Base-by-base conservation (phyloP, 192 early-diverging fungal species). In the Umbelopsis sp. region DNA sequence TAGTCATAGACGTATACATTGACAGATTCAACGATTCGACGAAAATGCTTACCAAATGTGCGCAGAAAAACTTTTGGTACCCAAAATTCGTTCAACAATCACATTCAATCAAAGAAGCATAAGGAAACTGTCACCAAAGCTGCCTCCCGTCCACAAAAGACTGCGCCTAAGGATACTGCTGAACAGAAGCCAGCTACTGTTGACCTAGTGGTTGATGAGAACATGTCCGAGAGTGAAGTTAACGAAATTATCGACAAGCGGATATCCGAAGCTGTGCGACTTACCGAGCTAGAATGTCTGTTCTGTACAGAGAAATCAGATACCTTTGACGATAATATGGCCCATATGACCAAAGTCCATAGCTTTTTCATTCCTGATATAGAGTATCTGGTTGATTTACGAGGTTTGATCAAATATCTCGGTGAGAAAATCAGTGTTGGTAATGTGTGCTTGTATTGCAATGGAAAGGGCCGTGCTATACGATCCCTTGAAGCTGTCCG, bases 291-390 rank as follows among this genome's bases (percentile, higher is more conserved):
- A 0, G 96, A 98, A 77, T 99, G 98, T 84, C 84, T 99, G 49
- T 99, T 99, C 86, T 99, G 98, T 83, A 72, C 85, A 21, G 84
- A 91, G 73, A 82, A 79, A 74, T 79, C 87, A 0, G 81, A 78
- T 14, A 80, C 84, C 25, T 92, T 92, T 71, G 89, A 91, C 38
- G 78, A 77, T 67, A 96, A 95, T 77, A 80, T 99, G 77, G 84
- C 87, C 26, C 98, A 99, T 82, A 99, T 99, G 98, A 87, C 94
- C 17, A 80, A 77, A 52, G 84, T 80, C 29, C 98, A 99, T 81
- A 90, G 91, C 76, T 93, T 99, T 76, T 99, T 98, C 71, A 92
- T 99, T 74, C 98, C 98, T 24, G 96, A 98, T 81, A 86, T 98
- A 41, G 97, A 98, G 80, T 97, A 90, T 77, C 77, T 99, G 67